Conservation (phyloP, 1,284 basidiomycete species). For the Bjerkandera adusta region DNA sequence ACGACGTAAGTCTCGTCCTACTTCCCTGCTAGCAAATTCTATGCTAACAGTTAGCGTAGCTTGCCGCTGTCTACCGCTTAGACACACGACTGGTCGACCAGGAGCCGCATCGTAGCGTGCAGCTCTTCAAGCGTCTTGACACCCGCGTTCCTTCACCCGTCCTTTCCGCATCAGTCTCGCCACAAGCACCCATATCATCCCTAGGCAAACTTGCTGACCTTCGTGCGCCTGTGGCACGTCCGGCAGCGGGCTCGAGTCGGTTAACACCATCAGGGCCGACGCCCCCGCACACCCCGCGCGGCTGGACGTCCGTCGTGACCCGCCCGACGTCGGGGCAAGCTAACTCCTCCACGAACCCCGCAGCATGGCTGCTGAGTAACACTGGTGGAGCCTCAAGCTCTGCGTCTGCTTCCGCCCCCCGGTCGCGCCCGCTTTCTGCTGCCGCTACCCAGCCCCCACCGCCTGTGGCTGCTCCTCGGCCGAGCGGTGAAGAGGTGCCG, state of each 20-base stretch:
- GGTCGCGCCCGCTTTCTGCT: too few species aligned
- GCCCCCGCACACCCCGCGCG: slow-evolving; percentile 24
- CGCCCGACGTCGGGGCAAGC: slow-evolving; percentile 17
- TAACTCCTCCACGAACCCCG: slow-evolving; percentile 21
- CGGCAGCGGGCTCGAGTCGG: slow-evolving; percentile 10
- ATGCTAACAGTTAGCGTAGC: slow-evolving; percentile 32
- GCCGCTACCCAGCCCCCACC: neutral
- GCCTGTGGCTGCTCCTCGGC: slow-evolving; percentile 1
- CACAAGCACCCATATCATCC: slow-evolving; percentile 28
- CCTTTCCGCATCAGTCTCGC: slow-evolving; percentile 46
- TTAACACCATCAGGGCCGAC: slow-evolving; percentile 19
- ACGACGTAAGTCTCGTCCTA: slow-evolving; percentile 45
- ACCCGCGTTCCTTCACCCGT: slow-evolving; percentile 72
- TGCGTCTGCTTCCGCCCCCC: neutral
- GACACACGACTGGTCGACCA: slow-evolving; percentile 82
- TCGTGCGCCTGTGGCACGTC: slow-evolving; percentile 29
- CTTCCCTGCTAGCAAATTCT: neutral
- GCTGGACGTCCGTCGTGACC: slow-evolving; percentile 39
- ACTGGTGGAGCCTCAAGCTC: neutral
- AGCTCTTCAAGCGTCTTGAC: slow-evolving; percentile 78
- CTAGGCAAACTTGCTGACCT: slow-evolving; percentile 62
- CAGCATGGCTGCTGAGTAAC: slow-evolving; percentile 14
- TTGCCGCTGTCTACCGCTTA: slow-evolving; percentile 78
- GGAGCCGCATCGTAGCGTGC: slow-evolving; percentile 78
- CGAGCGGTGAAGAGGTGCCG: slow-evolving; percentile 31